These are phyloP conservation scores for Macroventuria anomochaeta DNA, from an alignment of 2,329 filamentous ascomycete genomes.

Conservation along the genomic window DNA sequence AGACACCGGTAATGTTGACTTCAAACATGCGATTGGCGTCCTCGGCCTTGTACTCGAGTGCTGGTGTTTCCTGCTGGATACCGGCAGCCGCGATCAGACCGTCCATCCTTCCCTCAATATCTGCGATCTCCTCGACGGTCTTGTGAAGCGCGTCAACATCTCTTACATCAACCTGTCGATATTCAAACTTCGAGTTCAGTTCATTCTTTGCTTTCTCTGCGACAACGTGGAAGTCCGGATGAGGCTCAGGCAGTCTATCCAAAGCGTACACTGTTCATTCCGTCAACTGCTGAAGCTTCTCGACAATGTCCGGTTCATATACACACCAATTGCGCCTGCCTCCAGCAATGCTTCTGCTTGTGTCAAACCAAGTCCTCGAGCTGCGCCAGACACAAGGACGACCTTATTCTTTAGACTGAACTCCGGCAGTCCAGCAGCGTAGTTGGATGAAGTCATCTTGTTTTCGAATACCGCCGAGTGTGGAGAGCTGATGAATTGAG, in stretches of 20 bases:
- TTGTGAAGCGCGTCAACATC: conserved; percentile 71
- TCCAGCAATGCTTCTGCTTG: conserved; percentile 76
- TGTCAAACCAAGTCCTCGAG: conserved; percentile 73
- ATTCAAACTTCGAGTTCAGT: conserved; percentile 72
- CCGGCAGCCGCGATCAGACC: conserved; percentile 77
- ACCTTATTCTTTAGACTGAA: conserved; percentile 77
- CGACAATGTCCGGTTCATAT: too few species aligned
- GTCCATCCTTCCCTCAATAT: conserved; percentile 74
- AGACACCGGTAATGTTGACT: conserved; percentile 66
- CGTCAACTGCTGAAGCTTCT: background rate
- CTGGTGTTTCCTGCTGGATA: conserved; percentile 82
- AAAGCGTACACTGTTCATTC: conserved; percentile 67
- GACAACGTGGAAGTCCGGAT: conserved; percentile 68
- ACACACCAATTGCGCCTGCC: conserved; percentile 70
- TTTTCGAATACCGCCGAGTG: background rate
- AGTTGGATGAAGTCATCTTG: conserved; percentile 24
- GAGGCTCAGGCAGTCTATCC: conserved; percentile 66
- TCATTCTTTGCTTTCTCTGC: conserved; percentile 68
- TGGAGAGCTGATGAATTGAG: background rate
- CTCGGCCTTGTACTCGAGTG: conserved; percentile 75
- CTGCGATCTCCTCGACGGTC: conserved; percentile 72
- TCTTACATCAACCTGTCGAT: conserved; percentile 81
- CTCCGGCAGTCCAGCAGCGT: conserved; percentile 63
- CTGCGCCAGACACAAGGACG: conserved; percentile 74
- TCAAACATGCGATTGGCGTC: conserved; percentile 69